Percentiles rank a stretch among this genome's conserved stretches.
Conservation (phyloP, 2,329 filamentous ascomycete species). For the Curvularia verruculosa region DNA sequence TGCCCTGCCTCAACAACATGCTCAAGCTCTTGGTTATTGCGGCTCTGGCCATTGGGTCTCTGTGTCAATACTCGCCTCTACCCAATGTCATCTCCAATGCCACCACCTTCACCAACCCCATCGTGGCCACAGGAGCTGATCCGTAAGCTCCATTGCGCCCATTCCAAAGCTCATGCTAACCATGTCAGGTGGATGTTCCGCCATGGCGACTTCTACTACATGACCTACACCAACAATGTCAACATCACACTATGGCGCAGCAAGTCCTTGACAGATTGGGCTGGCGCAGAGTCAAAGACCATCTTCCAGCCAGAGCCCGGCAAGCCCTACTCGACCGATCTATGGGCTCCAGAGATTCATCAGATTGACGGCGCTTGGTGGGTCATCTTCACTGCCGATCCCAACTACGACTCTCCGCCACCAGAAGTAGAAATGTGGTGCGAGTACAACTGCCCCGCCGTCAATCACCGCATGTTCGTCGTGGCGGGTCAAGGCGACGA, state of each 20-base stretch:
- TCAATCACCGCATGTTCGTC: slow-evolving; percentile 60
- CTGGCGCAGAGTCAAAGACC: slow-evolving; percentile 51
- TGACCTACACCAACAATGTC: slow-evolving; percentile 53
- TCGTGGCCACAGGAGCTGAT: slow-evolving; percentile 53
- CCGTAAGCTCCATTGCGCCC: slow-evolving; percentile 41
- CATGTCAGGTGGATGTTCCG: slow-evolving; percentile 50
- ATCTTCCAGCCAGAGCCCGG: slow-evolving; percentile 52
- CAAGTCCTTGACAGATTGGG: slow-evolving; percentile 53
- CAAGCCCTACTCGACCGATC: slow-evolving; percentile 54
- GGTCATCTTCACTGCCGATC: slow-evolving; percentile 60
- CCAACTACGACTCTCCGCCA: slow-evolving; percentile 54
- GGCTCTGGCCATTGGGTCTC: slow-evolving; percentile 25
- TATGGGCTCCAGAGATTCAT: slow-evolving; percentile 61
- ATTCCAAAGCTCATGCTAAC: background rate
- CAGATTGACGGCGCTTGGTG: slow-evolving; percentile 56
- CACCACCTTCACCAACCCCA: slow-evolving; percentile 57
- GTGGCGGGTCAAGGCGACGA: slow-evolving; percentile 52
- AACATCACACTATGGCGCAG: slow-evolving; percentile 54
- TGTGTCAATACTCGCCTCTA: slow-evolving; percentile 27
- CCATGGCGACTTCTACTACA: slow-evolving; percentile 52
- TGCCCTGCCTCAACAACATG: slow-evolving; percentile 18
- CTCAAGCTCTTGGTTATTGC: slow-evolving; percentile 24
- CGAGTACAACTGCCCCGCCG: slow-evolving; percentile 57
- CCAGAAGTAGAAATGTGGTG: slow-evolving; percentile 58
- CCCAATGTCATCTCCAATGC: slow-evolving; percentile 19